A percentile compares a stretch with the other conserved stretches of the same genome.
Conservation (phyloP, 1,284 basidiomycete species). For the Schizophyllum commune region DNA sequence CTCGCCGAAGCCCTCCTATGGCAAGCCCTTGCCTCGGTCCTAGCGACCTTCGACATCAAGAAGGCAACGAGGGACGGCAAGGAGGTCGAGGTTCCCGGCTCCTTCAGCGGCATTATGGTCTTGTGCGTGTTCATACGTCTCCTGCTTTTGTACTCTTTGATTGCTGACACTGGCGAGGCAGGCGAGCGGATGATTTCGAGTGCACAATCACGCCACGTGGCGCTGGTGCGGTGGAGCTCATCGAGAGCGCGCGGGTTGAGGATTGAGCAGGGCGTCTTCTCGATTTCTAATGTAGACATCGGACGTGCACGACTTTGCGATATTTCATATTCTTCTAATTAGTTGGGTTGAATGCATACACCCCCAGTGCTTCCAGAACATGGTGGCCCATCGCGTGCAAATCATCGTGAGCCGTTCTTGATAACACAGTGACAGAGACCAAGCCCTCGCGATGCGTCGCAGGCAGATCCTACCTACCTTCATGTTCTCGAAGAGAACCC, state of each 20-base stretch:
- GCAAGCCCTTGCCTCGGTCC: conserved; percentile 24
- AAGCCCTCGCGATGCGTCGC: too few relatives aligned
- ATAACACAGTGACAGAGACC: too few relatives aligned
- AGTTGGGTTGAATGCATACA: too few relatives aligned
- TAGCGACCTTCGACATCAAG: conserved; percentile 27
- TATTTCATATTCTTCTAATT: too few relatives aligned
- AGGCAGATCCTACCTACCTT: too few relatives aligned
- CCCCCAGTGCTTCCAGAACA: too few relatives aligned
- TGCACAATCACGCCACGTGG: neutral
- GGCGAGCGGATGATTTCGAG: neutral
- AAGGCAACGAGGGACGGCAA: conserved; percentile 14
- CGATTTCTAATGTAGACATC: too few relatives aligned
- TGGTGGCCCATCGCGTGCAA: too few relatives aligned
- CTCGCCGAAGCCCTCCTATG: conserved; percentile 31
- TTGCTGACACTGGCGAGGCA: neutral
- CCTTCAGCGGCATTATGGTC: neutral
- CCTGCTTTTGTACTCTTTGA: too few relatives aligned
- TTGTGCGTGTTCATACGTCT: neutral
- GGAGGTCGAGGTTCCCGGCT: neutral
- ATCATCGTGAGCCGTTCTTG: too few relatives aligned
- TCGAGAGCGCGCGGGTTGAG: conserved; percentile 8
- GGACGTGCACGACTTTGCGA: too few relatives aligned
- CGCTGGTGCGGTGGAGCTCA: neutral
- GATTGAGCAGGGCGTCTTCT: conserved; percentile 25
- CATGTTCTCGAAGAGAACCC: too few relatives aligned